phyloP scores from a whole-genome alignment of 495 filamentous ascomycete species.

The Talaromyces ruber region DNA sequence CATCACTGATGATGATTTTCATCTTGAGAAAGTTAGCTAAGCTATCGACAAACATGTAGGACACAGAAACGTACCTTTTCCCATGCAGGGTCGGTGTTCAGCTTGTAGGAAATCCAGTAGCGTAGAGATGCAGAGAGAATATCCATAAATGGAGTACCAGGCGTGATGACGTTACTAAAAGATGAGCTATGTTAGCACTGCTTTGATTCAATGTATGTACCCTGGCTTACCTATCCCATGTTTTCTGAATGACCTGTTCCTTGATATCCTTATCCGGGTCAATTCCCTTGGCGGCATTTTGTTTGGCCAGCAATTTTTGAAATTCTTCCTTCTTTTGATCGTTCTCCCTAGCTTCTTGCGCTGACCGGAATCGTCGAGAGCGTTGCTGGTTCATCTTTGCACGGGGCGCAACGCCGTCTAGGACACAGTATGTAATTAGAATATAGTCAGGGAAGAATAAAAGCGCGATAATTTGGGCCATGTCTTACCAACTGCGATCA shows the following conservation, averaged over 20 bases:
- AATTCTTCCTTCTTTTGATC: conserved; percentile 86
- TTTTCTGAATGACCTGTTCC: conserved; percentile 70
- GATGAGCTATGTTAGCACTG: background rate
- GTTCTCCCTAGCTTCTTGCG: conserved; percentile 89
- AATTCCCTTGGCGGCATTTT: conserved; percentile 52
- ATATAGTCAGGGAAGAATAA: conserved; percentile 1
- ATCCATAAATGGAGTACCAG: conserved; percentile 98
- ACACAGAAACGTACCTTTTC: conserved; percentile 47
- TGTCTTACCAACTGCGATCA: conserved; percentile 89
- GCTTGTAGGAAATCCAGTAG: conserved; percentile 95
- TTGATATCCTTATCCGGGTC: conserved; percentile 46
- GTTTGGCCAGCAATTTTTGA: conserved; percentile 63
- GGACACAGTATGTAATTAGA: conserved; percentile 15
- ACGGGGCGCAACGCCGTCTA: conserved; percentile 87
- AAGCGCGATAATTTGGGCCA: background rate
- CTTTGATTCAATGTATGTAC: no score
- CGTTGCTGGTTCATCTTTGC: conserved; percentile 99
- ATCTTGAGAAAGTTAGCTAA: conserved; percentile 36
- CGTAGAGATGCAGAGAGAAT: conserved; percentile 83
- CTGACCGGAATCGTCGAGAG: conserved; percentile 82
- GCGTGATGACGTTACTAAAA: conserved; percentile 82
- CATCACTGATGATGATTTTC: conserved; percentile 97
- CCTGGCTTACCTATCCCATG: conserved; percentile 60
- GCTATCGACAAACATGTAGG: background rate
- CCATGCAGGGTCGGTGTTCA: conserved; percentile 96